Base-by-base conservation (phyloP, 345 rosid genomes). In the Isatis tinctoria region DNA sequence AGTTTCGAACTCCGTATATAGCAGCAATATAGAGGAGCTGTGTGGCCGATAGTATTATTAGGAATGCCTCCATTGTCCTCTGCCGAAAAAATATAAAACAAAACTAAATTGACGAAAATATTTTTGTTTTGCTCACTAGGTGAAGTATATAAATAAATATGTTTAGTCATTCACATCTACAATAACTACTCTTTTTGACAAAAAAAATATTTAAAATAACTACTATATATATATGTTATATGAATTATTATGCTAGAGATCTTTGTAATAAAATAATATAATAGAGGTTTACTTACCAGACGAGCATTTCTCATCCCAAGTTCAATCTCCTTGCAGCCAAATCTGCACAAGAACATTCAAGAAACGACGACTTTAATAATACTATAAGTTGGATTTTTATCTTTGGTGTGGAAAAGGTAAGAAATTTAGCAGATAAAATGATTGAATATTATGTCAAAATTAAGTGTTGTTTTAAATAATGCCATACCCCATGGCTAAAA, bases 11-110 rank as follows among this genome's bases (percentile, higher is more conserved):
- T 18, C 81, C 86, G 20, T 90, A 88, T 69, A 90, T 90, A 22
- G 89, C 90, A 39, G 82, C 93, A n/a, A 94, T 85, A 76, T 90
- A 94, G 0, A 90, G 57, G 26, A 94, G 93, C 75, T 94, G 97
- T 20, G 96, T 90, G 5, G 66, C 91, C 4, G 98, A 84, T 32
- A 94, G 93, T 61, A 94, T 94, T 60, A 94, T 87, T 43, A 86
- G 18, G 67, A 94, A 91, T 30, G 98, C 98, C 82, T 94, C 98
- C 98, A 94, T 87, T 53, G 98, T 94, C 79, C 88, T 94, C 97
- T 94, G 97, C 82, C 18, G 4, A 67, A 6, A 6, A 43, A 41
- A 39, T 5, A 0, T 3, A 4, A 20, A 59, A 16, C 5, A 13
- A 9, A 33, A 48, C 16, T 11, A 16, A 45, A 35, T 10, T 10